Evolutionary conservation across 805 yeast species (phyloP).

Genomic region (Ogataea siamensis): DNA sequence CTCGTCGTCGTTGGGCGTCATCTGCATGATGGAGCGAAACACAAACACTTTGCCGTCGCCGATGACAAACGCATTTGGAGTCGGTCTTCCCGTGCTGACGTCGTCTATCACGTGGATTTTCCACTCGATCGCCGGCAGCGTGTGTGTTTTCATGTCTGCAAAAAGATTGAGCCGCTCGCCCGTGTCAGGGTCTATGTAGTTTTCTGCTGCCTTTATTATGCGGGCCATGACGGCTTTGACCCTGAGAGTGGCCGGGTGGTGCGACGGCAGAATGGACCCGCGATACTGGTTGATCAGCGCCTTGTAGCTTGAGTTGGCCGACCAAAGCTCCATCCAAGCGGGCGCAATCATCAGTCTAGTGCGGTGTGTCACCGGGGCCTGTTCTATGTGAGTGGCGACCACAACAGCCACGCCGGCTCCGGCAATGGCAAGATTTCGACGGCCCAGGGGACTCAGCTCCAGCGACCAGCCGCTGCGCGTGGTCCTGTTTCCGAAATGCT

Average conservation of each 20-base stretch:
- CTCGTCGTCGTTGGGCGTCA: conserved; percentile 83
- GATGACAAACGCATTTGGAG: conserved; percentile 95
- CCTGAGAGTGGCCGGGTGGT: conserved; percentile 55
- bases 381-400: conserved; percentile 58
- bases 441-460: conserved; percentile 13
- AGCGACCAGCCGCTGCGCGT: conserved; percentile 14
- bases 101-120: conserved; percentile 74
- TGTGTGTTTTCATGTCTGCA: conserved; percentile 23
- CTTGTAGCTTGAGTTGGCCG: conserved; percentile 64
- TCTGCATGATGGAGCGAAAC: conserved; percentile 70
- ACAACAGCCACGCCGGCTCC: conserved; percentile 36
- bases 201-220: conserved; percentile 57
- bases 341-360: conserved; percentile 71
- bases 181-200: conserved; percentile 35
- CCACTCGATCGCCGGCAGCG: conserved; percentile 54
- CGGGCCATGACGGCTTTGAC: conserved; percentile 64
- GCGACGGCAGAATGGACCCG: conserved; percentile 53
- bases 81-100: conserved; percentile 55
- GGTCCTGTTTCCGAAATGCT: conserved; percentile 23
- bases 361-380: conserved; percentile 80
- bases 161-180: conserved; percentile 29
- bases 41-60: conserved; percentile 97
- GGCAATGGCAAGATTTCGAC: conserved; percentile 31
- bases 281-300: conserved; percentile 57
- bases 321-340: conserved; percentile 54